phyloP scores from a whole-genome alignment of 148 eudicot species.

The Arctostaphylos glauca region DNA sequence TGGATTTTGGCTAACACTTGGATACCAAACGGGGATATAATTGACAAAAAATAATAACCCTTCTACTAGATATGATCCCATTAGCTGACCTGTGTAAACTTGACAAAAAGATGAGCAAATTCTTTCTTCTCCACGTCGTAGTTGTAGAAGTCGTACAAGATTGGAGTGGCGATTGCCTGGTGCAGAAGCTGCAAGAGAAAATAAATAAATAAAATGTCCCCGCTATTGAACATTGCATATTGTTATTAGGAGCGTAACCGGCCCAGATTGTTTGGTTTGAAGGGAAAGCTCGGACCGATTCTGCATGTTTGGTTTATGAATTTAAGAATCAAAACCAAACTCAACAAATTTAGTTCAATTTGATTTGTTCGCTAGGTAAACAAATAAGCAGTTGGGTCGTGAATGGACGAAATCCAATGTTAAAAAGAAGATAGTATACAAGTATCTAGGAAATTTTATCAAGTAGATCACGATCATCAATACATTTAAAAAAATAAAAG shows the following conservation, averaged over 20 bases:
- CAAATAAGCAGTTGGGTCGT: no score
- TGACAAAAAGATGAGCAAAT: slow-evolving; percentile 61
- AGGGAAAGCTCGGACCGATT: no score
- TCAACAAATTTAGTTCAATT: no score
- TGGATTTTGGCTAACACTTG: neutral
- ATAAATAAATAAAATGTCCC: neutral
- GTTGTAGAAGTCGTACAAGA: slow-evolving; percentile 93
- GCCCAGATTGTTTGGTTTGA: no score
- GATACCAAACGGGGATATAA: neutral
- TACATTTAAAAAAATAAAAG: no score
- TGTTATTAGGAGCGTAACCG: neutral
- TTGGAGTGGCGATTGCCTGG: slow-evolving; percentile 69
- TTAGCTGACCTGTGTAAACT: slow-evolving; percentile 67
- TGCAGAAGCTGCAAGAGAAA: slow-evolving; percentile 52
- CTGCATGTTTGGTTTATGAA: no score
- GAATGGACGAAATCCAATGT: no score
- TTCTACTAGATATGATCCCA: neutral
- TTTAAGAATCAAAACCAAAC: no score
- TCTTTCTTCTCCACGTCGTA: slow-evolving; percentile 70
- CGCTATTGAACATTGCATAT: neutral
- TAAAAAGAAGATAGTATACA: no score
- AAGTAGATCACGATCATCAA: no score
- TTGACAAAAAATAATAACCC: neutral
- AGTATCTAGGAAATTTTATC: no score
- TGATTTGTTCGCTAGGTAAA: no score